Evolutionary conservation across 2,329 filamentous ascomycete species (phyloP), one percentile per base, ranked within the genome.

Genomic region (Cadophora sp.): DNA sequence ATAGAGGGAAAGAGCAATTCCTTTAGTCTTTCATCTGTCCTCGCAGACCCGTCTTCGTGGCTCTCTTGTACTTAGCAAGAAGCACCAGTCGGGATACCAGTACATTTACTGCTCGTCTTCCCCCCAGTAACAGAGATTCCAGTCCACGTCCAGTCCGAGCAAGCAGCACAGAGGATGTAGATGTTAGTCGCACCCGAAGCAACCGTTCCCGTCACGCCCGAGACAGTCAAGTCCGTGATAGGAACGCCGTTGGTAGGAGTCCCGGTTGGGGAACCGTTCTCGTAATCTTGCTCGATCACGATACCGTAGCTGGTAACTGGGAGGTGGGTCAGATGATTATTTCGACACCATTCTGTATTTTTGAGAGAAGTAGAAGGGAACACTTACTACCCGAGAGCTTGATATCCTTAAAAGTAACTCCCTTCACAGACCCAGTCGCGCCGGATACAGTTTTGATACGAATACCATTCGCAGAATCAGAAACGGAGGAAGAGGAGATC

Each of bases 251-350:
- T 20, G 7, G 73, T 73, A 41, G 73, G 71, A 1, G 51, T 75
- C 4, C 71, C 73, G 9, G 73, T 73, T 47, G 73, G 73, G 13
- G 63, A 69, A 7, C 73, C 73, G 58, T 74, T 73, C 65, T 69
- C 36, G 59, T 85, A 85, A 73, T 87, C 84, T 78, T 89, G 86
- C 76, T 88, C 79, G 36, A 88, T 83, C 63, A 85, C 84, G 60
- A 87, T 66, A 78, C 79, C 47, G 78, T 70, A 69, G n/a, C 61
- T 60, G 22, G 70, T 51, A 71, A 39, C 11, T 39, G 11, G 36
- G 11, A 39, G 36, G 8, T 39, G 7, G 36, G 36, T 13, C 11
- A 39, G 36, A 39, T 39, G 36, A 9, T 39, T 9, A 11, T 13
- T 39, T 39, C 36, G 8, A 39, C 8, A 39, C 36, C 11, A 8